A percentile compares a stretch with the other conserved stretches of the same genome.
These are phyloP conservation scores for Hemisphaericaspora nanyangensis DNA, from an alignment of 805 yeast species.

Conservation along the genomic window DNA sequence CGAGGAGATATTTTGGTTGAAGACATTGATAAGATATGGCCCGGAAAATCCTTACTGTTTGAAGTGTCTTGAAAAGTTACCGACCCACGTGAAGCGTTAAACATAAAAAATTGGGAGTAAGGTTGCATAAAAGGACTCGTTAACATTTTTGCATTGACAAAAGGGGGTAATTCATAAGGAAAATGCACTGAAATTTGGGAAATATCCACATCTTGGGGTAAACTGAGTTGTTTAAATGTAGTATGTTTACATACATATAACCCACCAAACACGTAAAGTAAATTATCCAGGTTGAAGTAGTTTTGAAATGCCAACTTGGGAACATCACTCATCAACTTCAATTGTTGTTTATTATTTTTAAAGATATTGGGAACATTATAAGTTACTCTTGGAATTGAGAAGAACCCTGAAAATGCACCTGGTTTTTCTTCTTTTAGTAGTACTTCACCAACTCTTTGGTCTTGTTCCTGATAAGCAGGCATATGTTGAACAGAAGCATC, in stretches of 20 bases:
- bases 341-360: conserved; percentile 6
- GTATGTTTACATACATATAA: conserved; percentile 14
- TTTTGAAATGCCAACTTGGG: conserved; percentile 31
- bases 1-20: conserved; percentile 50
- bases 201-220: conserved; percentile 28
- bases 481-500: neutral
- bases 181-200: conserved; percentile 33
- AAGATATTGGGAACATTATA: conserved; percentile 17
- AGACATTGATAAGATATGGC: conserved; percentile 46
- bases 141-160: conserved; percentile 30
- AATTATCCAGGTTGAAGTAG: conserved; percentile 27
- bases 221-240: conserved; percentile 23
- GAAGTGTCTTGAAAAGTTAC: conserved; percentile 24
- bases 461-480: neutral
- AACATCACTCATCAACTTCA: conserved; percentile 10
- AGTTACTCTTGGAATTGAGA: conserved; percentile 20
- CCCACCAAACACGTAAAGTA: conserved; percentile 38
- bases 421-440: conserved; percentile 6
- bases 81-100: conserved; percentile 30
- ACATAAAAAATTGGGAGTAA: conserved; percentile 22
- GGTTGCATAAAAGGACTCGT: conserved; percentile 43
- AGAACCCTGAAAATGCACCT: conserved; percentile 26
- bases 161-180: conserved; percentile 38
- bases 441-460: neutral
- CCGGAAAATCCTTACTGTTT: conserved; percentile 33